Percentiles rank a stretch among this genome's conserved stretches.
Conservation (phyloP, 768 basidiomycete species). For the Serendipita sp. region DNA sequence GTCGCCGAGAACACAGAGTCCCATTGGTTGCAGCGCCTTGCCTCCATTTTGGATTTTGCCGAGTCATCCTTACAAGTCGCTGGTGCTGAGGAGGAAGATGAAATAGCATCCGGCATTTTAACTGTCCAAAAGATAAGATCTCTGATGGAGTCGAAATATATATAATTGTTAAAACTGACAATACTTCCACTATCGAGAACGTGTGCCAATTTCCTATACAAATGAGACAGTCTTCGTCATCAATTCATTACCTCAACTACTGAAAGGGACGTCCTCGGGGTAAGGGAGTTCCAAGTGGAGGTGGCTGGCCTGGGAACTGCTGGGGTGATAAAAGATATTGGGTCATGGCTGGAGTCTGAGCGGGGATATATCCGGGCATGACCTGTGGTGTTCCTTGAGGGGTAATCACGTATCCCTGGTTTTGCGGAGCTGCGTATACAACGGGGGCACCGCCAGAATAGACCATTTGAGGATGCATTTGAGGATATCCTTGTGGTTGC, state of each 20-base stretch:
- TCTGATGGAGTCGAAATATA: slow-evolving; percentile 1
- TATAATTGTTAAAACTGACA: not conserved
- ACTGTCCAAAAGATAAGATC: not conserved
- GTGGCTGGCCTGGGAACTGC: not conserved
- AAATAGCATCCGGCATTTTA: not conserved
- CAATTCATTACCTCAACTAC: not conserved
- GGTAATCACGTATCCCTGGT: not conserved
- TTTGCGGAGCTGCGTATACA: not conserved
- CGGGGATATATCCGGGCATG: not conserved
- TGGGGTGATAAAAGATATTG: not conserved
- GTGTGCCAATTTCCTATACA: not conserved
- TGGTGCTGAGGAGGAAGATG: not conserved
- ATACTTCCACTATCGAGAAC: not conserved
- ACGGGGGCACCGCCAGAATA: not conserved
- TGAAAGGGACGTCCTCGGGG: not conserved
- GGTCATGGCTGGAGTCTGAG: not conserved
- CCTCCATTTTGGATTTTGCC: not conserved
- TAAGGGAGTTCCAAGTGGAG: not conserved
- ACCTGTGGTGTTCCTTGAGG: not conserved
- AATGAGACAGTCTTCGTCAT: not conserved
- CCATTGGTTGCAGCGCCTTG: not conserved
- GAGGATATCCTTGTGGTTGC: not conserved
- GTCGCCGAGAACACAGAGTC: slow-evolving; percentile 17
- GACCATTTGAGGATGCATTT: not conserved
- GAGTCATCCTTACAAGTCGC: not conserved